Evolutionary conservation across 352 stramenopile genomes (phyloP), one percentile per base, ranked within the genome.

Genomic region (Globisporangium mamillatum): DNA sequence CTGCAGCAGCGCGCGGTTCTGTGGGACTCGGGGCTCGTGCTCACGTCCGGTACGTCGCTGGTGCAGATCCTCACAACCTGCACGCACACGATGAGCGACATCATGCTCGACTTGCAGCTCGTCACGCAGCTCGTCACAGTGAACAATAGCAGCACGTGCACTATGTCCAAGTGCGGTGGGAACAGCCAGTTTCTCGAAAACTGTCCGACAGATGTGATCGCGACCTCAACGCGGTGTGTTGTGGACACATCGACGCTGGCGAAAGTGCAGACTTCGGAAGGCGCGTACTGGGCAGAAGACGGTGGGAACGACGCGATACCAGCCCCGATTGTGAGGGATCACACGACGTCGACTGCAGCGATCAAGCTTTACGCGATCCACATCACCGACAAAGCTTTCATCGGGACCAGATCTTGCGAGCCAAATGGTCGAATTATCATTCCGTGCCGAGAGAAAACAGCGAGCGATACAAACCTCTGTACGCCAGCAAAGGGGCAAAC

Each of bases 11-110:
- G 84, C 66, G 84, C 84, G 54, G 67, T 92, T 64, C 76, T 92
- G 57, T 92, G 84, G 84, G 84, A 92, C 74, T 75, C 79, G 0
- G 84, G 82, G 32, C 87, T 84, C 56, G 82, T 92, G 46, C 82
- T 89, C 34, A 70, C 73, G 55, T 73, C 73, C 16, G 36, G 69
- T 14, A 60, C 60, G 0, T 69, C 68, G 29, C 74, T 90, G 46
- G 75, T 88, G 63, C 84, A 89, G 64, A 79, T 91, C 24, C 88
- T 79, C 63, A 89, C 82, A 12, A 67, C 70, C 25, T 92, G 84
- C 71, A 70, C 74, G 12, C 70, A 78, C 50, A 80, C 79, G 3
- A 92, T 91, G 84, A 68, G 61, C 54, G 82, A 92, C 62, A 69
- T 92, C 53, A 65, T 90, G 60, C 70, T 85, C 27, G 78, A 81